phyloP scores from a whole-genome alignment of 192 early-diverging fungal species.

The Allomyces macrogynus region DNA sequence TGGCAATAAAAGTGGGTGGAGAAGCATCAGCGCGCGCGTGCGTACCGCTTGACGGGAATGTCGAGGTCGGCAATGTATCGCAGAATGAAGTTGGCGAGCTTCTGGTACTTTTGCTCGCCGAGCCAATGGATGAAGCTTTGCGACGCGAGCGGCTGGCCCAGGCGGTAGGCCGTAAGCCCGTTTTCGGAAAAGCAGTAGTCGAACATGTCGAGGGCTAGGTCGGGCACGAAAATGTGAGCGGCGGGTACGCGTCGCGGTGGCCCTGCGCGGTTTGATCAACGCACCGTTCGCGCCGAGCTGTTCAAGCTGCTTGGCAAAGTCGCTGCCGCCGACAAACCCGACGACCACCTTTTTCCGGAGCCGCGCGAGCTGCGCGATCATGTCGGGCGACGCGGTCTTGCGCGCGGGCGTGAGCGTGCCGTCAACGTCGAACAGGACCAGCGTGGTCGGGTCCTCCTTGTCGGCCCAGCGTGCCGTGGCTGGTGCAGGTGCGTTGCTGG shows the following conservation, averaged over 20 bases:
- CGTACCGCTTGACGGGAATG: slow-evolving; percentile 76
- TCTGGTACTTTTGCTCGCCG: slow-evolving; percentile 86
- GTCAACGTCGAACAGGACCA: slow-evolving; percentile 92
- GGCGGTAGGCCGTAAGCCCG: slow-evolving; percentile 80
- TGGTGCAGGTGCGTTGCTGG: neutral
- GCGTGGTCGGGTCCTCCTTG: slow-evolving; percentile 52
- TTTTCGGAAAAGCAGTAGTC: slow-evolving; percentile 96
- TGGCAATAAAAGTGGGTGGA: too few relatives aligned
- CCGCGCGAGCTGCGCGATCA: slow-evolving; percentile 49
- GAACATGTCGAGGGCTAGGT: slow-evolving; percentile 56
- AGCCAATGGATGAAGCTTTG: slow-evolving; percentile 81
- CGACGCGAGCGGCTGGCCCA: slow-evolving; percentile 46
- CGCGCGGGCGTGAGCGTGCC: slow-evolving; percentile 92
- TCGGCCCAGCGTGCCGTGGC: slow-evolving; percentile 15
- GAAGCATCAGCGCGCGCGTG: neutral
- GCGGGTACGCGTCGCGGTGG: too few relatives aligned
- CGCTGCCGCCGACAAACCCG: slow-evolving; percentile 93
- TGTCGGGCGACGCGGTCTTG: slow-evolving; percentile 54
- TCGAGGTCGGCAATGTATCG: slow-evolving; percentile 88
- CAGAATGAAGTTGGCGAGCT: slow-evolving; percentile 79
- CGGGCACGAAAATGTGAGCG: neutral
- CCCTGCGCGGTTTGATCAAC: too few relatives aligned
- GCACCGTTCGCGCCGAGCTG: slow-evolving; percentile 71
- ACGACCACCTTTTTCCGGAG: slow-evolving; percentile 78
- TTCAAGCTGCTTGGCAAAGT: slow-evolving; percentile 83